phyloP scores from a whole-genome alignment of 2,329 filamentous ascomycete species.

The Paracoccidioides brasiliensis region DNA sequence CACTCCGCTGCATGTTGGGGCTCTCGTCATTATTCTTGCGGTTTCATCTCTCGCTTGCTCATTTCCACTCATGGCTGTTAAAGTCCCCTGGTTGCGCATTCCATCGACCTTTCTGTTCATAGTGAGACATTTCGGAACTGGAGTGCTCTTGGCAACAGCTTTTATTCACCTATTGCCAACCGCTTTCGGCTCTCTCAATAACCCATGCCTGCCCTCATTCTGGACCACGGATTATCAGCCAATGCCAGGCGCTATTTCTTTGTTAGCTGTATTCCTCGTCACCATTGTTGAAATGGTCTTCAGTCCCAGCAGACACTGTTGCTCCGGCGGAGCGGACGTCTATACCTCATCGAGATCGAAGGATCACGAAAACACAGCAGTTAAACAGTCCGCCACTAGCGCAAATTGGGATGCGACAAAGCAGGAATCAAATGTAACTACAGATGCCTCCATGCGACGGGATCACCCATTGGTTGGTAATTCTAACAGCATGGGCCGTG shows the following conservation, averaged over 20 bases:
- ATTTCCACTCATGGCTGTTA: constrained; percentile 52
- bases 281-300: constrained; percentile 47
- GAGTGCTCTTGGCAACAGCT: constrained; percentile 73
- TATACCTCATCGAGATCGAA: not conserved
- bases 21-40: constrained; percentile 48
- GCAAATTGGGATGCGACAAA: not conserved
- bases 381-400: not conserved
- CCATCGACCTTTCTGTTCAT: constrained; percentile 51
- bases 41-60: constrained; percentile 46
- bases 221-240: constrained; percentile 35
- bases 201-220: constrained; percentile 44
- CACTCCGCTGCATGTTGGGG: constrained; percentile 50
- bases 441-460: constrained; percentile 12
- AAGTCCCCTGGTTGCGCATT: constrained; percentile 43
- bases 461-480: constrained; percentile 15
- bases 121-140: constrained; percentile 65
- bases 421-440: not conserved
- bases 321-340: not conserved
- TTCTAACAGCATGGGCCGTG: constrained; percentile 19
- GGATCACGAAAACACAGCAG: too few species aligned
- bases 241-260: constrained; percentile 37
- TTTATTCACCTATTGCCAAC: constrained; percentile 66
- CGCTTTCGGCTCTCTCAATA: constrained; percentile 52
- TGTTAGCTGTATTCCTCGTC: constrained; percentile 33
- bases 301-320: constrained; percentile 22